Base-by-base conservation (phyloP, 2,329 filamentous ascomycete species). In the Cordyceps cicadae region DNA sequence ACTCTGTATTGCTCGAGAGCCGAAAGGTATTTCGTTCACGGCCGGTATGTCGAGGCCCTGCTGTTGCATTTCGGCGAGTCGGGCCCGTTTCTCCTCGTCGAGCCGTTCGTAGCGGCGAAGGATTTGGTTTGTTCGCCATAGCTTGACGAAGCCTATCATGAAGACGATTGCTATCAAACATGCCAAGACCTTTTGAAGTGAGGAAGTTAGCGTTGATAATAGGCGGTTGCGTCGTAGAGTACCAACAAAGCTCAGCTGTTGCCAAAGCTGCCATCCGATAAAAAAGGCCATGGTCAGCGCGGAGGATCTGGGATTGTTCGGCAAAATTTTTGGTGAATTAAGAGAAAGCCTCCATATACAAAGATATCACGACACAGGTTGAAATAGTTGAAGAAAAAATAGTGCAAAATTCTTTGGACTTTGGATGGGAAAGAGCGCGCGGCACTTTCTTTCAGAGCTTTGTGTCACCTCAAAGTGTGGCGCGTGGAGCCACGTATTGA, bases 221-320 rank as follows among this genome's bases (percentile, higher is more conserved):
- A 15, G 14, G 9, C 17, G 14, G 14, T 37, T 29, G 9, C 37
- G 50, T 15, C 24, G 17, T 9, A 11, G 32, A 14, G 5, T 34
- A 80, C 89, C 79, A 77, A 96, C 92, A 77, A 96, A 90, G 58
- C 87, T 89, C 86, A 96, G 87, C 77, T 96, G 86, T 79, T 94
- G 85, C 92, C 92, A 96, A 68, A 94, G 76, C 66, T 82, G 77
- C 92, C 91, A 96, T 54, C 76, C 79, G 48, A 78, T 68, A 73
- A 89, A 90, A 73, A 91, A 90, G 45, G 68, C 71, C 55, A 65
- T 68, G 68, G 73, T 74, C 54, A 65, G 59, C 63, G 61, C 59
- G 6, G 29, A 67, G 72, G 2, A 75, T 9, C 21, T 76, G 54
- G 76, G 76, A 1, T 65, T 26, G 1, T 66, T 70, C 2, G 14